Evolutionary conservation across 2,329 filamentous ascomycete genomes (phyloP).

Genomic region (Fusarium sp.): DNA sequence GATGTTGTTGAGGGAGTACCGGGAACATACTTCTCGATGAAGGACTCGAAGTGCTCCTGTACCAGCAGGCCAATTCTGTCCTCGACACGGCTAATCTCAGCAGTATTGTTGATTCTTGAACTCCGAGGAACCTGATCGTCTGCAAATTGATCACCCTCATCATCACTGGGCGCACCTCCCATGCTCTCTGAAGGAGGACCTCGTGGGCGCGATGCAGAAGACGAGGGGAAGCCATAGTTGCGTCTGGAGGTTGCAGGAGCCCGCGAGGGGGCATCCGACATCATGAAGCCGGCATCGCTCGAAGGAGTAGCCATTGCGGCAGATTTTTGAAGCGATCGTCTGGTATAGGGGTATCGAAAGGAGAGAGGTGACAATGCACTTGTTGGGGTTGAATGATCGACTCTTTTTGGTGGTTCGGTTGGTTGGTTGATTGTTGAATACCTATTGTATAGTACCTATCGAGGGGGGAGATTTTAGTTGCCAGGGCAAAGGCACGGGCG

Average conservation of each 20-base stretch:
- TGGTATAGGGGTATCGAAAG: not conserved
- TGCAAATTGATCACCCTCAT: slow-evolving; percentile 71
- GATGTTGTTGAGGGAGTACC: not conserved
- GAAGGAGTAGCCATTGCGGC: slow-evolving; percentile 60
- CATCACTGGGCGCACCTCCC: slow-evolving; percentile 70
- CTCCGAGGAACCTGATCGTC: slow-evolving; percentile 71
- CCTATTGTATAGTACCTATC: slow-evolving; percentile 1
- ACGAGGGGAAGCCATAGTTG: slow-evolving; percentile 60
- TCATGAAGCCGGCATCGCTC: slow-evolving; percentile 67
- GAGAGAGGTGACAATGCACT: slow-evolving; percentile 2
- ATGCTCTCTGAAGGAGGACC: slow-evolving; percentile 73
- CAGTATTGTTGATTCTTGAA: slow-evolving; percentile 60
- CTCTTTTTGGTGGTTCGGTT: not conserved
- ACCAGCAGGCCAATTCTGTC: slow-evolving; percentile 81
- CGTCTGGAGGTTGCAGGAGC: slow-evolving; percentile 58
- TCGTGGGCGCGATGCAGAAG: slow-evolving; percentile 65
- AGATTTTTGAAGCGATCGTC: slow-evolving; percentile 1
- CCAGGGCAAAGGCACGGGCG: slow-evolving; percentile 37
- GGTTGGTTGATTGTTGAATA: slow-evolving; percentile 24
- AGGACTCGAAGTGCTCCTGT: slow-evolving; percentile 81
- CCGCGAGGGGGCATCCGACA: slow-evolving; percentile 66
- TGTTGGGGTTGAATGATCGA: not conserved
- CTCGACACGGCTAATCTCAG: slow-evolving; percentile 76
- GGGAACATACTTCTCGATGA: slow-evolving; percentile 76
- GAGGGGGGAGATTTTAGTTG: slow-evolving; percentile 43